These are phyloP conservation scores for Fomes fomentarius DNA, from an alignment of 1,284 basidiomycete species.

Conservation along the genomic window DNA sequence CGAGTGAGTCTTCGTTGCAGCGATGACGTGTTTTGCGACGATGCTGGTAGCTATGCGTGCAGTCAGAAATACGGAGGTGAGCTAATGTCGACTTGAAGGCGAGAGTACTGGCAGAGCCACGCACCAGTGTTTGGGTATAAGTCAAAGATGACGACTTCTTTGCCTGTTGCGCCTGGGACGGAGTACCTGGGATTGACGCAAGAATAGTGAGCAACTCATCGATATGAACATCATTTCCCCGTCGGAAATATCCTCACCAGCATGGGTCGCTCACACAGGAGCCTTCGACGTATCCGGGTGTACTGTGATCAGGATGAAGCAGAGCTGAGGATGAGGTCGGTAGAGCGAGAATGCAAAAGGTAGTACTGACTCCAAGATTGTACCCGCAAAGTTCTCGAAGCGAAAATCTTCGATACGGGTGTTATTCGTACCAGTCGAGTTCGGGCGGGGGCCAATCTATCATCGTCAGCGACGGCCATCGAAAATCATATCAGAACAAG, in stretches of 20 bases:
- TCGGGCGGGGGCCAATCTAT: slow-evolving; percentile 47
- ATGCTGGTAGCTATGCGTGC: slow-evolving; percentile 46
- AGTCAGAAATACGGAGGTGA: neutral
- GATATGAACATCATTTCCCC: neutral
- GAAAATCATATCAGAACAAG: neutral
- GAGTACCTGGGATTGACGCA: slow-evolving; percentile 36
- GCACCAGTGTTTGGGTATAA: slow-evolving; percentile 55
- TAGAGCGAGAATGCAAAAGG: neutral
- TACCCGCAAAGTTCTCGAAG: slow-evolving; percentile 57
- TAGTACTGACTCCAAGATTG: slow-evolving; percentile 51
- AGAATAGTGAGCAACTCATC: neutral
- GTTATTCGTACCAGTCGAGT: slow-evolving; percentile 48
- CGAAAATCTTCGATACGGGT: slow-evolving; percentile 58
- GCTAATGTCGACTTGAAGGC: neutral
- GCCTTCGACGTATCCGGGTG: slow-evolving; percentile 53
- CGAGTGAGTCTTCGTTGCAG: slow-evolving; percentile 46
- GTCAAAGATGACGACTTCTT: slow-evolving; percentile 62
- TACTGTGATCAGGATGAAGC: slow-evolving; percentile 32
- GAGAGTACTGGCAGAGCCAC: neutral
- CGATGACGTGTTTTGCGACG: slow-evolving; percentile 49
- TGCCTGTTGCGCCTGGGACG: slow-evolving; percentile 56
- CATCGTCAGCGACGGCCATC: too few relatives aligned
- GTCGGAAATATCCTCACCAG: slow-evolving; percentile 45
- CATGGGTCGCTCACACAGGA: slow-evolving; percentile 61
- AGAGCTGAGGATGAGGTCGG: neutral